phyloP scores from a whole-genome alignment of 257 asterid species.

The Striga asiatica region DNA sequence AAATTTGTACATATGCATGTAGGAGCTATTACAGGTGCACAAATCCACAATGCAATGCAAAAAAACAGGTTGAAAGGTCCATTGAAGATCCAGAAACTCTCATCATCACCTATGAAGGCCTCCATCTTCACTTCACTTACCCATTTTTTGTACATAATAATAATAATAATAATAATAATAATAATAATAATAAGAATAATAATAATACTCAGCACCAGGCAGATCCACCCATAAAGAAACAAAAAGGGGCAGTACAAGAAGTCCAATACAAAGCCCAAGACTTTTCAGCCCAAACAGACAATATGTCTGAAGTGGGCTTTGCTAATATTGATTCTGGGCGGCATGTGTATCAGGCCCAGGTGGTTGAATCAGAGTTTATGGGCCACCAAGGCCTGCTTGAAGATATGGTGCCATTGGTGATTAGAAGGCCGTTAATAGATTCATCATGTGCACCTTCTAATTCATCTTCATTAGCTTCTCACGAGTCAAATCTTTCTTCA shows the following conservation, averaged over 20 bases:
- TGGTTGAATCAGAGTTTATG: constrained; percentile 4
- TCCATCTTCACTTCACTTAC: constrained; percentile 76
- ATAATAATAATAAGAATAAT: constrained; percentile 3
- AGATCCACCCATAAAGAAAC: constrained; percentile 52
- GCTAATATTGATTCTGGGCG: neutral
- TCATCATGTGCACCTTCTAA: constrained; percentile 19
- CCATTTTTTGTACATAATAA: constrained; percentile 35
- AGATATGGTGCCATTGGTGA: constrained; percentile 69
- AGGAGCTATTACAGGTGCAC: constrained; percentile 93
- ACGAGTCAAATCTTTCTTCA: constrained; percentile 33
- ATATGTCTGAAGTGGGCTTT: constrained; percentile 15
- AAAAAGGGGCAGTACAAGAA: constrained; percentile 18
- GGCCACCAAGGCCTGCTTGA: constrained; percentile 69
- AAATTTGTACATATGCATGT: neutral
- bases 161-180: neutral
- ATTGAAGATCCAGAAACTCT: constrained; percentile 58
- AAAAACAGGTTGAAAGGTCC: constrained; percentile 77
- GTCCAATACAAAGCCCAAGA: constrained; percentile 16
- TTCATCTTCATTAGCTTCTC: constrained; percentile 43
- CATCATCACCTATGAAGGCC: constrained; percentile 81
- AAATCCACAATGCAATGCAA: constrained; percentile 75
- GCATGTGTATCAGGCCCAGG: neutral
- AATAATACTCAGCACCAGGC: neutral
- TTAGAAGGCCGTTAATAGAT: constrained; percentile 41
- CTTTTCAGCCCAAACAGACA: neutral